Base-by-base conservation (phyloP, 192 early-diverging fungal species). In the Coemansia erecta region DNA sequence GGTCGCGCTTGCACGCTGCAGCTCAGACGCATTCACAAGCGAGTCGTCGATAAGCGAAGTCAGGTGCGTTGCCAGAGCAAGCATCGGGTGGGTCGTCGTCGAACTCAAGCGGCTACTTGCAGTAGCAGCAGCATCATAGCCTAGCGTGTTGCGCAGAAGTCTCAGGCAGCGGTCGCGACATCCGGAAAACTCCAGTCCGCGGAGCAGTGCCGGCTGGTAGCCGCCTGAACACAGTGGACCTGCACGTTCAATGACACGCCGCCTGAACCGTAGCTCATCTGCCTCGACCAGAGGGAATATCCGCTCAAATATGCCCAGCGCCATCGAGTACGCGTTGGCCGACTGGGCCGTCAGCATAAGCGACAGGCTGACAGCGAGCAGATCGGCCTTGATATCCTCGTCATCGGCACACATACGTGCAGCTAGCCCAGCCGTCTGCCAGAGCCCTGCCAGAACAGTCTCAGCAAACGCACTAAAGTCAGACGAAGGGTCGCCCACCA, bases 261-360 rank as follows among this genome's bases (percentile, higher is more conserved):
- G 17, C 8, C 56, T 22, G 28, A 55, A 73, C 42, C 35, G 15
- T 0, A 5, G 11, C 42, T 60, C 62, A 0, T 63, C 49, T 3
- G 19, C 19, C 40, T 44, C 66, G 12, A 59, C 53, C 14, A 71
- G 28, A 42, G 58, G 69, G 45, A 78, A 59, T 8, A 72, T 48
- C 21, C 75, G 75, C 56, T 78, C 75, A 58, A 78, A 78, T 8
- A 78, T 58, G 37, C 66, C 53, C 19, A 78, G 41, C n/a, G 75
- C 57, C 61, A 69, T 60, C 4, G 66, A 18, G 24, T 72, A 78
- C 0, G 68, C 60, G 33, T 39, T 39, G 23, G 56, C 10, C 0
- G 35, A 23, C 35, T 79, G 77, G 4, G 71, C 61, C 8, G 66
- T 70, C 1, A 59, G 53, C 77, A 73, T 80, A 41, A 73, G 37